Base-by-base conservation (phyloP, 495 filamentous ascomycete genomes). In the Astrothelium subdiscretum region DNA sequence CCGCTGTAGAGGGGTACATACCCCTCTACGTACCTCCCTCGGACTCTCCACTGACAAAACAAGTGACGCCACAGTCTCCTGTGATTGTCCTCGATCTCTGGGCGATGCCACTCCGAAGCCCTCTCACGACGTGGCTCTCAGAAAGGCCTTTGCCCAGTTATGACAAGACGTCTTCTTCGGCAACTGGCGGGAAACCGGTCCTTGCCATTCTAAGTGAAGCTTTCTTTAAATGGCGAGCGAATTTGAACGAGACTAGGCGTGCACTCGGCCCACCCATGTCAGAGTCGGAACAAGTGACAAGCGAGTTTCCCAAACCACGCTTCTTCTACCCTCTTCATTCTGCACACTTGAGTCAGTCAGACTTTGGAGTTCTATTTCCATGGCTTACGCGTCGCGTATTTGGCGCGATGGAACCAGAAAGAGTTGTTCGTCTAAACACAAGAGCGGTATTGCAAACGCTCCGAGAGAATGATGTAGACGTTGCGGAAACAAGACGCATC, bases 291-390 rank as follows among this genome's bases (percentile, higher is more conserved):
- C 31, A 59, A 31, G 44, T 57, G n/a, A 51, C 57, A 40, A 51
- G 54, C 8, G 43, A 40, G 13, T 61, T 62, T 48, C 58, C 68
- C 2, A 67, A 62, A 0, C 64, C 71, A 2, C 68, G 63, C 32
- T 65, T 90, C 59, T 91, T 84, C 71, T 91, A 86, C 68, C 80
- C 83, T 1, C 65, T 72, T 11, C 67, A 72, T 11, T 84, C 81
- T 3, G 87, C 87, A 0, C 89, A 92, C 70, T 76, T 91, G 26
- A 83, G 75, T 38, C 89, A 91, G 73, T 85, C 80, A 18, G 89
- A 92, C 67, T 92, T 91, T 69, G 88, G 84, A n/a, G 69, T 90
- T 12, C 71, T 92, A 22, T 91, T 91, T 68, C 87, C 89, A 0
- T 82, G 81, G 74, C 66, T 87, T 24, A 84, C 83, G 26, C 79